A percentile compares a stretch with the other conserved stretches of the same genome.
Conservation (phyloP, 1,139 yeast species). For the Scheffersomyces cryptocercus region DNA sequence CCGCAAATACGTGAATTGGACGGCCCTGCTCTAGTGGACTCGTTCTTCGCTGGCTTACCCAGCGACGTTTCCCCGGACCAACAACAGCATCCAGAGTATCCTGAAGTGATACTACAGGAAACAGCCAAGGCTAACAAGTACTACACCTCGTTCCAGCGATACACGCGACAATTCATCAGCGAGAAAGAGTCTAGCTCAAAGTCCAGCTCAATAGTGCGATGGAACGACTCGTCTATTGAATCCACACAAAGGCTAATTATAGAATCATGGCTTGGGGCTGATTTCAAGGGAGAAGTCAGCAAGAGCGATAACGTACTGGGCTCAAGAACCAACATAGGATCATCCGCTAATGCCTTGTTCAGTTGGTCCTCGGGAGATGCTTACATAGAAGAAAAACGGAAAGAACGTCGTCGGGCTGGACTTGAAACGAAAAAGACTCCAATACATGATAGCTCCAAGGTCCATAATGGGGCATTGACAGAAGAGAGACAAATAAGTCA, state of each 20-base stretch:
- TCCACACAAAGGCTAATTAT: conserved; percentile 28
- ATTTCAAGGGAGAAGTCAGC: conserved; percentile 7
- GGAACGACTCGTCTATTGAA: conserved; percentile 35
- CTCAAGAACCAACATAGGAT: background rate
- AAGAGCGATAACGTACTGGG: background rate
- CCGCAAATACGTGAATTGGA: too few species aligned
- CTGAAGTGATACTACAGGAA: conserved; percentile 38
- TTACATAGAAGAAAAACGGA: conserved; percentile 35
- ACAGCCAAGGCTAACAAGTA: conserved; percentile 31
- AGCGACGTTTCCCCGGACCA: too few species aligned
- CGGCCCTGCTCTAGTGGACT: too few species aligned
- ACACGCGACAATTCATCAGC: conserved; percentile 35
- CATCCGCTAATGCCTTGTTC: conserved; percentile 36
- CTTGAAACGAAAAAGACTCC: background rate
- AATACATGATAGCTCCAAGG: conserved; percentile 5
- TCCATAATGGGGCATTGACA: background rate
- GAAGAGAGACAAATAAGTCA: background rate
- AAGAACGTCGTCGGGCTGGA: conserved; percentile 20
- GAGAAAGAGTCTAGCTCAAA: conserved; percentile 9
- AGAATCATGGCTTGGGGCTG: conserved; percentile 28
- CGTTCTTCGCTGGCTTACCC: too few species aligned
- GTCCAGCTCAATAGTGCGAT: conserved; percentile 26
- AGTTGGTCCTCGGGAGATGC: conserved; percentile 49
- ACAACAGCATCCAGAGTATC: conserved; percentile 19
- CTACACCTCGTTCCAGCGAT: conserved; percentile 37